Evolutionary conservation across 331 rosid genomes (phyloP), one percentile per base, ranked within the genome.

Genomic region (Malus hybrid): DNA sequence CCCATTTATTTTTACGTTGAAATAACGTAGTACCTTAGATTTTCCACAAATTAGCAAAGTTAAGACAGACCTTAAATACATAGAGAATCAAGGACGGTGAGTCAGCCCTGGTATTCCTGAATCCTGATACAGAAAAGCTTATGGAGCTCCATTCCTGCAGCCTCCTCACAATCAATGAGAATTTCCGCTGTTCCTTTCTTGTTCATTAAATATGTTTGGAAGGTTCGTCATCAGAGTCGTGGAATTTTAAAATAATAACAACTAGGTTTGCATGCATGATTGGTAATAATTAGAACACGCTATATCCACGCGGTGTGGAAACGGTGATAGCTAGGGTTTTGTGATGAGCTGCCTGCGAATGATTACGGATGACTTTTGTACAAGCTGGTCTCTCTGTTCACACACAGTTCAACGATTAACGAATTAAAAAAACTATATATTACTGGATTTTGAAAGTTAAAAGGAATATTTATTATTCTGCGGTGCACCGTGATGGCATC

Each of bases 231-330:
- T 16, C 9, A n/a, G 36, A 32, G 44, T 19, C 3, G 12, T 16
- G 22, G 15, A 32, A 32, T 30, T 57, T 57, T 52, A 15, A 52
- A 57, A 57, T 64, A 30, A 32, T 30, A 64, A 15, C 24, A 32
- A 8, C 39, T 62, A 7, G 68, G 3, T 66, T n/a, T n/a, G 10
- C 70, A 10, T 10, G 70, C 52, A 66, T 36, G 30, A 33, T 36
- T 66, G 11, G 8, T 19, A 66, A 20, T 66, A 19, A 19, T 66
- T 29, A 3, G 22, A 36, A 66, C 70, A 66, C 70, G 52, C 50
- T 33, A 66, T 66, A 44, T 33, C 28, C 70, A 66, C 70, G 70
- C 70, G 70, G 70, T 66, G 70, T 10, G 70, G 52, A 36, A 36
- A 15, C 52, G 26, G 70, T 39, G 70, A 18, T 64, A 16, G 19